Conservation (phyloP, 2,329 filamentous ascomycete genomes). For the Cladosporium sp. region DNA sequence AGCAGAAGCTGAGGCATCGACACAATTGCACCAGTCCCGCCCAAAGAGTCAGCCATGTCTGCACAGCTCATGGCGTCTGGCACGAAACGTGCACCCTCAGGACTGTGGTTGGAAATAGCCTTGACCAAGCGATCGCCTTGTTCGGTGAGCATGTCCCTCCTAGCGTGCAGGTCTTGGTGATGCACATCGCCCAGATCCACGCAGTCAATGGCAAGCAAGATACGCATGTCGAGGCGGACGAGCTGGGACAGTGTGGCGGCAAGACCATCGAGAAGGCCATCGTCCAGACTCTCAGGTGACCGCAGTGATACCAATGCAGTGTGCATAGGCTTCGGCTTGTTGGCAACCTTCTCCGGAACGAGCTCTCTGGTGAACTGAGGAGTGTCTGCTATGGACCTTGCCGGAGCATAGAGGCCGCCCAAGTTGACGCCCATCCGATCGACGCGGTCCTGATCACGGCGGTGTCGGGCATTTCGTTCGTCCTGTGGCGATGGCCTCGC, state of each 20-base stretch:
- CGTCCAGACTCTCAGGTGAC: constrained; percentile 63
- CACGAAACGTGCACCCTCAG: constrained; percentile 62
- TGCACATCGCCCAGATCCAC: constrained; percentile 27
- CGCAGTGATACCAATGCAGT: constrained; percentile 82
- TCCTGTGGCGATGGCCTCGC: constrained; percentile 16
- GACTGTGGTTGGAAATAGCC: constrained; percentile 64
- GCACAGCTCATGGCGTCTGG: constrained; percentile 47
- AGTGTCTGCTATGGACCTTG: constrained; percentile 51
- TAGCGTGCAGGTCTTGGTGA: constrained; percentile 6
- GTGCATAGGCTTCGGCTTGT: constrained; percentile 51
- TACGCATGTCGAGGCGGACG: constrained; percentile 70
- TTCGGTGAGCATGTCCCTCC: constrained; percentile 32
- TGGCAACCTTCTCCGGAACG: constrained; percentile 28
- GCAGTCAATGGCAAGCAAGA: constrained; percentile 77
- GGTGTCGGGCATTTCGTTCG: constrained; percentile 15
- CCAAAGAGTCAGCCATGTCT: constrained; percentile 15
- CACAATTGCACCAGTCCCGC: constrained; percentile 32
- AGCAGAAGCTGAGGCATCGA: constrained; percentile 50
- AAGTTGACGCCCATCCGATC: constrained; percentile 51
- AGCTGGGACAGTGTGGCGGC: constrained; percentile 80
- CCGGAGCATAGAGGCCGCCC: constrained; percentile 54
- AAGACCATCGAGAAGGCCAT: constrained; percentile 65
- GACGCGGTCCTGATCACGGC: constrained; percentile 21
- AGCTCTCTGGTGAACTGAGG: constrained; percentile 53
- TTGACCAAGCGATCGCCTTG: constrained; percentile 69